Percentiles rank a stretch among this genome's conserved stretches.
phyloP scores from a whole-genome alignment of 73 alveolate genomes.

The Tetrahymena borealis region DNA sequence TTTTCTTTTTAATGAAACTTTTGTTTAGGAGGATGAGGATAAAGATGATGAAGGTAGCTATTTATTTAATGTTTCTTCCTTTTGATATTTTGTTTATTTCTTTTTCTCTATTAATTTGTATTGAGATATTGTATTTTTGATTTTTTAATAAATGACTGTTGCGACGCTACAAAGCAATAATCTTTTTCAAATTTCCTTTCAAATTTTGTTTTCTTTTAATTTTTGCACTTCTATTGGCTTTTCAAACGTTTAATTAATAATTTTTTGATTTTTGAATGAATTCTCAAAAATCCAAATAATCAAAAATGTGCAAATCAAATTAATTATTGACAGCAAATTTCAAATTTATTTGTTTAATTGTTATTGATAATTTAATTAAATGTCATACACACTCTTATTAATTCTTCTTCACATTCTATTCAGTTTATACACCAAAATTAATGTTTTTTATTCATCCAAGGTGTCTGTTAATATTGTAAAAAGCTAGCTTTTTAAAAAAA shows the following conservation, averaged over 20 bases:
- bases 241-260: background rate
- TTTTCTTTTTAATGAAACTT: background rate
- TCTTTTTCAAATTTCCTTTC: background rate
- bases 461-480: background rate
- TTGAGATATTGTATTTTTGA: background rate
- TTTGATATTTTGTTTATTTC: background rate
- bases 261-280: background rate
- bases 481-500: background rate
- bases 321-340: background rate
- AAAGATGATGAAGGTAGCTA: background rate
- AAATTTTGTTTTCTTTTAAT: background rate
- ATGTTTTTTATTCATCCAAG: background rate
- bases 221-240: background rate
- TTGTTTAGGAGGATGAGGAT: background rate
- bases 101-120: background rate
- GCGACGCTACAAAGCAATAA: background rate
- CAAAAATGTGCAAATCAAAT: background rate
- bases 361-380: no score
- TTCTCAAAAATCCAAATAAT: background rate
- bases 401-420: background rate
- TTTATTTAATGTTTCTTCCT: no score
- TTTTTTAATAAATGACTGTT: background rate
- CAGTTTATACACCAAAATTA: background rate
- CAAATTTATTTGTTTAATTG: background rate
- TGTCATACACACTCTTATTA: no score